Evolutionary conservation across 176 grass and related monocot species (phyloP), one percentile per base, ranked within the genome.

Genomic region (Dactylis glomerata): DNA sequence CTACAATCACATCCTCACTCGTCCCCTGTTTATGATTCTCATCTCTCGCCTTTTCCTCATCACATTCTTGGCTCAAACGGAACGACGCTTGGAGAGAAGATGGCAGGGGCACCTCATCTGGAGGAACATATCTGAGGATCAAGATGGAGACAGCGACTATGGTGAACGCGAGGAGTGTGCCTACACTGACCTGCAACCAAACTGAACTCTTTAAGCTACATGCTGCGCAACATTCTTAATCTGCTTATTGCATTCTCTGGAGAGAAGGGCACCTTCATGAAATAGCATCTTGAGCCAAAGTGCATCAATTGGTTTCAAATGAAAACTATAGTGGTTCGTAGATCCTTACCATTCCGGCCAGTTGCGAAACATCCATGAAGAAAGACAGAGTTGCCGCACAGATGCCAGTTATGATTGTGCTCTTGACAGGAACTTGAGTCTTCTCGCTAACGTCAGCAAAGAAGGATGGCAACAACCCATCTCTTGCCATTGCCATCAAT

Each of bases 41-140:
- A 66, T 65, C 85, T 86, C 85, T 68, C 14, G 50, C 42, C n/a
- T 87, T 88, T 51, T 94, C 88, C 75, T 85, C 84, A 15, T 91
- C 84, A 55, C 63, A 82, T 84, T 95, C 89, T 82, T 95, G 89
- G 72, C 75, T 92, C 61, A 91, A 89, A 76, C 47, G 91, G 78
- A 96, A 96, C 57, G 96, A 99, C 47, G 86, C 84, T 65, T 74
- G 87, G 34, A 99, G 62, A 32, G 96, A 99, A 68, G 96, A 87
- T 87, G 96, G 91, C 77, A 99, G 79, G 40, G 96, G 96, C 16
- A 92, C 82, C 86, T 93, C 91, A 84, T 87, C 57, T 57, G 94
- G 94, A 79, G 94, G 94, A 81, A 93, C 87, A 77, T 97, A 97
- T 89, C 94, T 89, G 62, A 97, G 94, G 62, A 97, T 97, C 83